These are phyloP conservation scores for Lycium barbarum DNA, from an alignment of 257 asterid species.

Conservation along the genomic window DNA sequence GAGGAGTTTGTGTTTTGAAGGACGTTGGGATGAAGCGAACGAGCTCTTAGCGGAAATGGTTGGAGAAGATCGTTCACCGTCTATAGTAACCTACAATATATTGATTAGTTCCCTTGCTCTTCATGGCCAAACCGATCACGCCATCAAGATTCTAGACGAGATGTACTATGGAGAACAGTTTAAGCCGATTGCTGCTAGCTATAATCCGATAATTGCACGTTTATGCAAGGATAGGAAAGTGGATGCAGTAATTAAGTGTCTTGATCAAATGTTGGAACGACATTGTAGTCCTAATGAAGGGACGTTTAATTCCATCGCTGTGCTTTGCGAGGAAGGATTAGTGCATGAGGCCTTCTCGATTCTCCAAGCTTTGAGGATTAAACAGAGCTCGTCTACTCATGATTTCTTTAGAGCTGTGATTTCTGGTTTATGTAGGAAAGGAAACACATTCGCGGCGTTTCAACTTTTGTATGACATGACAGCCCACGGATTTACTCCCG, in stretches of 20 bases:
- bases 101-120: slow-evolving; percentile 68
- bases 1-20: slow-evolving; percentile 79
- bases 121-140: slow-evolving; percentile 77
- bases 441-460: slow-evolving; percentile 76
- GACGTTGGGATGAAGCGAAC: slow-evolving; percentile 88
- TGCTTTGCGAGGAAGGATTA: slow-evolving; percentile 74
- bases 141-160: slow-evolving; percentile 71
- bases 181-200: slow-evolving; percentile 76
- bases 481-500: slow-evolving; percentile 65
- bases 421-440: slow-evolving; percentile 72
- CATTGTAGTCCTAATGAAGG: slow-evolving; percentile 75
- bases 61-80: slow-evolving; percentile 68
- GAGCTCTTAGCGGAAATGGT: slow-evolving; percentile 79
- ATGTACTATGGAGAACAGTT: slow-evolving; percentile 60
- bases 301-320: slow-evolving; percentile 76
- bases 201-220: slow-evolving; percentile 70
- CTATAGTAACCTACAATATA: slow-evolving; percentile 75
- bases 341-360: slow-evolving; percentile 71
- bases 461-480: slow-evolving; percentile 69
- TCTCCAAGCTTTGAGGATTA: slow-evolving; percentile 64
- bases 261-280: slow-evolving; percentile 63
- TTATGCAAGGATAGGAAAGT: slow-evolving; percentile 71
- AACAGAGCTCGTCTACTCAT: slow-evolving; percentile 51
- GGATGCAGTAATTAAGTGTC: slow-evolving; percentile 59
- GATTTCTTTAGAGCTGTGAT: slow-evolving; percentile 68